These are phyloP conservation scores for Saccharomycopsis javanensis DNA, from an alignment of 805 yeast genomes.

Conservation along the genomic window DNA sequence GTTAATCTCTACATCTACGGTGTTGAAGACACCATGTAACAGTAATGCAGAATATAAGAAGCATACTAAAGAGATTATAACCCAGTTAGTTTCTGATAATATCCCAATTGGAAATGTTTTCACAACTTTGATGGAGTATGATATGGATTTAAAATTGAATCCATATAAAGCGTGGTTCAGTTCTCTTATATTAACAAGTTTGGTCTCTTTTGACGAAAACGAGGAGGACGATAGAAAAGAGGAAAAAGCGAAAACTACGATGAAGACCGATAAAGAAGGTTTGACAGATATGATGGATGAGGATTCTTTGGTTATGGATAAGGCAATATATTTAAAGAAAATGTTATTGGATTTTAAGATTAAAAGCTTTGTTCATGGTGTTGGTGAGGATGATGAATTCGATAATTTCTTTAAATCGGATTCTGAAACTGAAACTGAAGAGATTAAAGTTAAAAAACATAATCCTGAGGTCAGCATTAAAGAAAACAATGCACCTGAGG, in stretches of 20 bases:
- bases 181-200: conserved; percentile 48
- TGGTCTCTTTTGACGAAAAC: conserved; percentile 34
- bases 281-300: conserved; percentile 1
- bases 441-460: neutral
- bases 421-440: neutral
- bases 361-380: conserved; percentile 1
- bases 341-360: neutral
- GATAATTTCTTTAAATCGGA: conserved; percentile 1
- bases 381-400: conserved; percentile 6
- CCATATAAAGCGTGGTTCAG: conserved; percentile 89
- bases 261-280: neutral
- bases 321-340: neutral
- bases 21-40: neutral
- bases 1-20: conserved; percentile 14
- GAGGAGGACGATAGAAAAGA: conserved; percentile 8
- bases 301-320: neutral
- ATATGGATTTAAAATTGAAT: conserved; percentile 59
- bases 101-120: conserved; percentile 52
- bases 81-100: neutral
- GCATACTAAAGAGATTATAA: neutral
- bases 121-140: conserved; percentile 63
- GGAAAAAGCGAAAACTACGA: neutral
- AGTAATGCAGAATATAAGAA: neutral
- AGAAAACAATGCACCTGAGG: neutral
- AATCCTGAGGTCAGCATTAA: neutral